Conservation (phyloP, 768 basidiomycete species). For the Tylopilus subfusipes region DNA sequence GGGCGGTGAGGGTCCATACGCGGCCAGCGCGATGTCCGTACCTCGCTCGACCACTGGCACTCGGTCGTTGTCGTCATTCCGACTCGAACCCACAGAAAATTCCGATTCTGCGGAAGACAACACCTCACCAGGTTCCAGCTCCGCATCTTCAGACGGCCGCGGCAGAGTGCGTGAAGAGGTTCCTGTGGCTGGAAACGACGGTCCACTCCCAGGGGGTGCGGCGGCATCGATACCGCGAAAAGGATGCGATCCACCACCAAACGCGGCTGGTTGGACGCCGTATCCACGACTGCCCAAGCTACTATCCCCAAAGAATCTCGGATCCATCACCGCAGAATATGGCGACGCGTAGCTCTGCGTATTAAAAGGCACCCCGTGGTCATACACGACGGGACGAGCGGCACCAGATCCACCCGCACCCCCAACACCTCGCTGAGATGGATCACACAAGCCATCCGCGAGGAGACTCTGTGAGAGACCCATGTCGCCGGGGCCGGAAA, state of each 20-base stretch:
- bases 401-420: constrained; percentile 18
- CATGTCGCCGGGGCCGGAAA: constrained; percentile 19
- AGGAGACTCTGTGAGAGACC: constrained; percentile 12
- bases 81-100: constrained; percentile 23
- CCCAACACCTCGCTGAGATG: constrained; percentile 18
- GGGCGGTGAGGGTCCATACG: background rate
- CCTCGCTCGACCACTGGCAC: constrained; percentile 7
- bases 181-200: background rate
- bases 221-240: background rate
- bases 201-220: background rate
- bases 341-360: constrained; percentile 1
- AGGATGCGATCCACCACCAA: background rate
- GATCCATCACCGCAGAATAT: constrained; percentile 16
- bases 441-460: constrained; percentile 10
- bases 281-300: background rate
- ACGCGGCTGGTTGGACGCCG: background rate
- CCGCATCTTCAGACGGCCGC: constrained; percentile 1
- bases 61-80: constrained; percentile 13
- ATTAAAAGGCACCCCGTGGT: background rate
- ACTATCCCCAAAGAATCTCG: constrained; percentile 1
- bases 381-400: constrained; percentile 7
- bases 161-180: background rate
- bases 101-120: constrained; percentile 22
- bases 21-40: background rate
- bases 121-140: constrained; percentile 28